Percentiles rank a stretch among this genome's conserved stretches.
phyloP scores from a whole-genome alignment of 2,329 filamentous ascomycete genomes.

The Trichophaea hybrida region DNA sequence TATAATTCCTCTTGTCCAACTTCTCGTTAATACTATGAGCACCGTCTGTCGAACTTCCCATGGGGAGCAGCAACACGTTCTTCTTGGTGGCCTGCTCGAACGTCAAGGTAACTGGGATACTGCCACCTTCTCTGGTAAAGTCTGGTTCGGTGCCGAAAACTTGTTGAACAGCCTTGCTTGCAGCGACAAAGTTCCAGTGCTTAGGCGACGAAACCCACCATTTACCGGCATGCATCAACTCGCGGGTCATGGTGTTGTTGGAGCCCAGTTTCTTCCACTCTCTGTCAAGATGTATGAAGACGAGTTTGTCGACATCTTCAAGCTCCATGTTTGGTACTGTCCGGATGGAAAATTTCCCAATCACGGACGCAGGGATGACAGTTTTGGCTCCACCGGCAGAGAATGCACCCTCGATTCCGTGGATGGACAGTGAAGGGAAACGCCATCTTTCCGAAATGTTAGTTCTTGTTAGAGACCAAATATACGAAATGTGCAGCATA shows the following conservation, averaged over 20 bases:
- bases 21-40: slow-evolving; percentile 78
- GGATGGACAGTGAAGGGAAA: slow-evolving; percentile 81
- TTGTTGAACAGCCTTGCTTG: slow-evolving; percentile 86
- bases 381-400: slow-evolving; percentile 90
- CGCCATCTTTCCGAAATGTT: slow-evolving; percentile 49
- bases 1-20: slow-evolving; percentile 90
- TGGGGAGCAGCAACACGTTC: slow-evolving; percentile 87
- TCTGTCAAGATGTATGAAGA: slow-evolving; percentile 69
- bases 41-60: slow-evolving; percentile 93
- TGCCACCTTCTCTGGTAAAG: slow-evolving; percentile 89
- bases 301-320: slow-evolving; percentile 69
- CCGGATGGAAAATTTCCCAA: slow-evolving; percentile 95
- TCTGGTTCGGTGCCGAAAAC: slow-evolving; percentile 91
- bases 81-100: slow-evolving; percentile 97
- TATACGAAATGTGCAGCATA: background rate
- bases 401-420: slow-evolving; percentile 92
- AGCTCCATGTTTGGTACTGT: slow-evolving; percentile 97
- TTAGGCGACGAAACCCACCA: slow-evolving; percentile 98
- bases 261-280: slow-evolving; percentile 74
- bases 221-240: slow-evolving; percentile 78
- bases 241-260: slow-evolving; percentile 80
- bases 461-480: background rate
- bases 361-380: slow-evolving; percentile 94
- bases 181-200: slow-evolving; percentile 97
- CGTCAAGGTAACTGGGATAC: slow-evolving; percentile 89